phyloP scores from a whole-genome alignment of 345 rosid species.

The Crucihimalaya himalaica region DNA sequence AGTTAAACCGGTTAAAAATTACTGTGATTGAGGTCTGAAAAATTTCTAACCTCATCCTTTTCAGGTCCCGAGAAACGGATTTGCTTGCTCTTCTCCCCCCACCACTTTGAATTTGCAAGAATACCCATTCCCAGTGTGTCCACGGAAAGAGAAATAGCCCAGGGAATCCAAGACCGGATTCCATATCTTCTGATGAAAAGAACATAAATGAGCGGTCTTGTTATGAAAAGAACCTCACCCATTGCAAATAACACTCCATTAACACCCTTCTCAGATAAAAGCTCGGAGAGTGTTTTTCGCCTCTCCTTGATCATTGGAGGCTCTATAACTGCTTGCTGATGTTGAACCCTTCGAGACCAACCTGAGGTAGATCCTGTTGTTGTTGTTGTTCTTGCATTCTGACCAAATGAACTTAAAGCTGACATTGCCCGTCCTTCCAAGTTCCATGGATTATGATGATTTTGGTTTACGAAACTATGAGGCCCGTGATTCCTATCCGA shows the following conservation, averaged over 20 bases:
- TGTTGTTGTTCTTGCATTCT: slow-evolving; percentile 60
- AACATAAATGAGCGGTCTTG: slow-evolving; percentile 92
- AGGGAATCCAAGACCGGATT: slow-evolving; percentile 85
- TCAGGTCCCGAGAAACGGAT: slow-evolving; percentile 57
- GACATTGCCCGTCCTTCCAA: slow-evolving; percentile 80
- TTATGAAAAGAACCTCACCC: slow-evolving; percentile 74
- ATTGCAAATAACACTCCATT: slow-evolving; percentile 60
- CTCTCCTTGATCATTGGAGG: slow-evolving; percentile 49
- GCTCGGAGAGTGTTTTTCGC: slow-evolving; percentile 44
- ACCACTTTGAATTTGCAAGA: slow-evolving; percentile 42
- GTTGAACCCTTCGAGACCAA: slow-evolving; percentile 66
- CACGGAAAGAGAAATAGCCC: slow-evolving; percentile 79
- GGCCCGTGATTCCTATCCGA: slow-evolving; percentile 40
- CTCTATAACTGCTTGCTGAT: slow-evolving; percentile 60
- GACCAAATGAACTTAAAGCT: slow-evolving; percentile 76
- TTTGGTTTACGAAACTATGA: slow-evolving; percentile 33
- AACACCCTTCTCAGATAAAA: slow-evolving; percentile 72
- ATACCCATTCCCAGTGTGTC: slow-evolving; percentile 63
- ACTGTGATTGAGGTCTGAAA: neutral
- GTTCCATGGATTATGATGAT: slow-evolving; percentile 55
- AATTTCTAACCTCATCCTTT: slow-evolving; percentile 68
- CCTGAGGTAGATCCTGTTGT: slow-evolving; percentile 42
- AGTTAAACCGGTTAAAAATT: slow-evolving; percentile 16
- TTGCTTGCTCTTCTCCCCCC: slow-evolving; percentile 44
- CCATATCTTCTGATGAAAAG: slow-evolving; percentile 79